Evolutionary conservation across 352 stramenopile genomes (phyloP).

Genomic region (Globisporangium nagaii): DNA sequence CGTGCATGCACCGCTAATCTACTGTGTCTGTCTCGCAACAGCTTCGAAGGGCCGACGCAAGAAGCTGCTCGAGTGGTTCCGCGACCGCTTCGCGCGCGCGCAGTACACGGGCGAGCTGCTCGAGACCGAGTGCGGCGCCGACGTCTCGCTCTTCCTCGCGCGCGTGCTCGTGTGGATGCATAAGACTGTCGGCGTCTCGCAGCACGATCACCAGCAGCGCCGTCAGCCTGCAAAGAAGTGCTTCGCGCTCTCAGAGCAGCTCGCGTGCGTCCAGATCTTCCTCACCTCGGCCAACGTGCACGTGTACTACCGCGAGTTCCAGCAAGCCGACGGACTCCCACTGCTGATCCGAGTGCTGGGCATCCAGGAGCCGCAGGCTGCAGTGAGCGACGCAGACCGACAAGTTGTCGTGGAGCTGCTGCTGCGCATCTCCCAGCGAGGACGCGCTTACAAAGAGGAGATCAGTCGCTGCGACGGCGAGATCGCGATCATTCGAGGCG

Average conservation of each 20-base stretch:
- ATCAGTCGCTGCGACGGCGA: slow-evolving; percentile 44
- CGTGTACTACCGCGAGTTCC: slow-evolving; percentile 42
- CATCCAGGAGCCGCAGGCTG: slow-evolving; percentile 5
- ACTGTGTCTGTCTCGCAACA: slow-evolving; percentile 11
- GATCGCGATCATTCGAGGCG: slow-evolving; percentile 32
- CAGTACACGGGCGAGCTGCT: slow-evolving; percentile 22
- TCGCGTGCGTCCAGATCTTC: slow-evolving; percentile 46
- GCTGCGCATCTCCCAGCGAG: slow-evolving; percentile 34
- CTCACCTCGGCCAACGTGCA: slow-evolving; percentile 30
- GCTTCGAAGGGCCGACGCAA: slow-evolving; percentile 45
- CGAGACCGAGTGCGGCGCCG: slow-evolving; percentile 33
- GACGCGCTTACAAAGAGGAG: slow-evolving; percentile 31
- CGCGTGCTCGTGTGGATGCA: slow-evolving; percentile 67
- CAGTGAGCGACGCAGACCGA: slow-evolving; percentile 16
- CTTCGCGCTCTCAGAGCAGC: slow-evolving; percentile 36
- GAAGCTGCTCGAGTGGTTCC: slow-evolving; percentile 51
- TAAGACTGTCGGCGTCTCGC: slow-evolving; percentile 18
- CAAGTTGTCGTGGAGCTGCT: slow-evolving; percentile 32
- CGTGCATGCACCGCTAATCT: too few relatives aligned
- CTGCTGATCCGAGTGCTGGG: slow-evolving; percentile 37
- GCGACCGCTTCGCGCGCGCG: slow-evolving; percentile 17
- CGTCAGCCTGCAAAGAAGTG: too few relatives aligned
- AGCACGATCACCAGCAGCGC: too few relatives aligned
- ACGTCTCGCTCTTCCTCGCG: slow-evolving; percentile 51
- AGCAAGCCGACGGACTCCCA: slow-evolving; percentile 41